Percentiles rank a stretch among this genome's conserved stretches.
Conservation (phyloP, 1,284 basidiomycete species). For the Leccinum angustisporum region DNA sequence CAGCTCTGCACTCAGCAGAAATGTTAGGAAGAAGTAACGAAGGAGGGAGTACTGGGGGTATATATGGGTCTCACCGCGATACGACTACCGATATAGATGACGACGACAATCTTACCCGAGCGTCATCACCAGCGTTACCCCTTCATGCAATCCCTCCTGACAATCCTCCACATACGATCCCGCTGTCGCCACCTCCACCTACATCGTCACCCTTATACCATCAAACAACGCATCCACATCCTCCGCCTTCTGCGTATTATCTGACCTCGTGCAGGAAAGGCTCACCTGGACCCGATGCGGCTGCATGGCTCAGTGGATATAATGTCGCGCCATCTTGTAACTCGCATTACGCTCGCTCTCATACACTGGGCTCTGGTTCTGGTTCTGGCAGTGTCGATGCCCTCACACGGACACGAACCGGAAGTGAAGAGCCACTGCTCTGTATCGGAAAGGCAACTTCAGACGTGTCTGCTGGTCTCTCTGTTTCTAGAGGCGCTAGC, state of each 20-base stretch:
- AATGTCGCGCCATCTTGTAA: constrained; percentile 26
- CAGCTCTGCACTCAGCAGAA: constrained; percentile 23
- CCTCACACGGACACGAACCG: constrained; percentile 29
- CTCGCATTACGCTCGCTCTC: constrained; percentile 32
- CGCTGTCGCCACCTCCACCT: constrained; percentile 29
- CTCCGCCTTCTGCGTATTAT: constrained; percentile 31
- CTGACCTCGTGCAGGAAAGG: constrained; percentile 18
- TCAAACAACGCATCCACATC: constrained; percentile 18
- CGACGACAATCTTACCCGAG: constrained; percentile 11
- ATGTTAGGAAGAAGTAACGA: constrained; percentile 16
- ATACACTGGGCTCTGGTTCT: constrained; percentile 30
- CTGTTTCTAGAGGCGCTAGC: constrained; percentile 12
- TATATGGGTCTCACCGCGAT: constrained; percentile 29
- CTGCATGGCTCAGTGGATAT: constrained; percentile 29
- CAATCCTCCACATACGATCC: constrained; percentile 15
- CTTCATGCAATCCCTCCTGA: constrained; percentile 9
- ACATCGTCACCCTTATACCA: constrained; percentile 1
- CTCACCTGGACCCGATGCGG: constrained; percentile 30
- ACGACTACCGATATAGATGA: constrained; percentile 9
- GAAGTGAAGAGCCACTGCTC: constrained; percentile 33
- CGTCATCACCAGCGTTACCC: constrained; percentile 31
- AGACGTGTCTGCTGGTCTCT: constrained; percentile 10
- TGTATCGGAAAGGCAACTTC: constrained; percentile 18
- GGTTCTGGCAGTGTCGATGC: constrained; percentile 28
- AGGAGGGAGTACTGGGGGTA: constrained; percentile 28